phyloP scores from a whole-genome alignment of 1,284 basidiomycete species.

The Sanghuangporus baumii region DNA sequence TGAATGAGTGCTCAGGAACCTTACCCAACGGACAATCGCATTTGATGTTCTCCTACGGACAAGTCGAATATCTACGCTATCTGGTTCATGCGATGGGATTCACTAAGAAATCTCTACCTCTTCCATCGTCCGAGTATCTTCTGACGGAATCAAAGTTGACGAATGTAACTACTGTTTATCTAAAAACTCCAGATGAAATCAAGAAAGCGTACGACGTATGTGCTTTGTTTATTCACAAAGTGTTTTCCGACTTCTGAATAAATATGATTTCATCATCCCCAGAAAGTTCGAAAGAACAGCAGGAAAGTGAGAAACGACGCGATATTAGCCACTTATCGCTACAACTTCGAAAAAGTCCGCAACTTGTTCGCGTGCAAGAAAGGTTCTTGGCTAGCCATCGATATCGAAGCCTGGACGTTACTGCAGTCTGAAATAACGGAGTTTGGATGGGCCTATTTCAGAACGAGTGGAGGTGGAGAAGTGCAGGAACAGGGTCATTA shows the following conservation, averaged over 20 bases:
- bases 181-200: constrained; percentile 46
- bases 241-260: neutral
- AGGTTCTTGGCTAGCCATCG: constrained; percentile 68
- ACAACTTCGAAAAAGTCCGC: constrained; percentile 63
- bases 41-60: constrained; percentile 73
- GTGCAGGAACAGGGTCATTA: constrained; percentile 51
- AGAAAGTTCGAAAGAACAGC: constrained; percentile 74
- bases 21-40: constrained; percentile 60
- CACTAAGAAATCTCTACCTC: constrained; percentile 54
- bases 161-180: constrained; percentile 51
- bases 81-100: constrained; percentile 74
- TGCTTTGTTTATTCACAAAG: neutral
- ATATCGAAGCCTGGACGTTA: constrained; percentile 76
- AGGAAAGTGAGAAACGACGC: constrained; percentile 58
- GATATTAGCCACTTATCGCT: constrained; percentile 47
- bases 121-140: constrained; percentile 70
- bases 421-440: constrained; percentile 68
- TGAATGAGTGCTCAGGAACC: neutral
- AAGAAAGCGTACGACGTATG: constrained; percentile 53
- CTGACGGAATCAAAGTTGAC: constrained; percentile 49
- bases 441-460: constrained; percentile 60
- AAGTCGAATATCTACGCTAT: constrained; percentile 81
- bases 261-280: neutral
- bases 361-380: constrained; percentile 51
- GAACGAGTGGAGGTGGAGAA: constrained; percentile 46